phyloP scores from a whole-genome alignment of 2,329 filamentous ascomycete genomes.

The Myriosclerotinia scirpicola region DNA sequence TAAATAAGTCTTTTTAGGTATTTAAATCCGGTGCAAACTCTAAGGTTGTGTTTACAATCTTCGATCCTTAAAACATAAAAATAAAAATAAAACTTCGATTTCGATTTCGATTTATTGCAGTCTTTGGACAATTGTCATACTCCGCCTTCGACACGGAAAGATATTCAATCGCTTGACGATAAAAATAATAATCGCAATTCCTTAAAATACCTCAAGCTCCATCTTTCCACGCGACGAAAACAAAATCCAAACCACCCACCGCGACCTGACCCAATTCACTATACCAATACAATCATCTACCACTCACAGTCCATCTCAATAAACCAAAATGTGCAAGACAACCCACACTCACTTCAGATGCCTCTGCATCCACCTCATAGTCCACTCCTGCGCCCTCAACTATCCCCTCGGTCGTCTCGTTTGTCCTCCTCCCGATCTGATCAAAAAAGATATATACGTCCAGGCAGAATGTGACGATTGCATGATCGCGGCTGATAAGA shows the following conservation, averaged over 20 bases:
- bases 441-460: constrained; percentile 1
- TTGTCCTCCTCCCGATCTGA: neutral
- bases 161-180: too few relatives aligned
- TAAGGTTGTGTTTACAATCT: neutral
- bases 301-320: neutral
- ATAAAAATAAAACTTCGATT: too few relatives aligned
- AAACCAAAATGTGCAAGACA: constrained; percentile 1
- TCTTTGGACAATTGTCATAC: too few relatives aligned
- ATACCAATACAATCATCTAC: too few relatives aligned
- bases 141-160: too few relatives aligned
- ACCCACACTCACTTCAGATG: constrained; percentile 6
- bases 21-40: neutral
- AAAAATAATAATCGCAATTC: too few relatives aligned
- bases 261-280: neutral
- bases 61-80: neutral
- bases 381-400: neutral
- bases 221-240: neutral
- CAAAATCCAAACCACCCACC: too few relatives aligned
- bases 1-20: too few relatives aligned
- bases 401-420: constrained; percentile 7
- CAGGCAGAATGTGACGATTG: constrained; percentile 9
- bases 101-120: too few relatives aligned
- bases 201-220: neutral
- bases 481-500: neutral
- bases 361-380: neutral